Evolutionary conservation across 257 asterid species (phyloP).

Genomic region (Orobanche coerulescens): DNA sequence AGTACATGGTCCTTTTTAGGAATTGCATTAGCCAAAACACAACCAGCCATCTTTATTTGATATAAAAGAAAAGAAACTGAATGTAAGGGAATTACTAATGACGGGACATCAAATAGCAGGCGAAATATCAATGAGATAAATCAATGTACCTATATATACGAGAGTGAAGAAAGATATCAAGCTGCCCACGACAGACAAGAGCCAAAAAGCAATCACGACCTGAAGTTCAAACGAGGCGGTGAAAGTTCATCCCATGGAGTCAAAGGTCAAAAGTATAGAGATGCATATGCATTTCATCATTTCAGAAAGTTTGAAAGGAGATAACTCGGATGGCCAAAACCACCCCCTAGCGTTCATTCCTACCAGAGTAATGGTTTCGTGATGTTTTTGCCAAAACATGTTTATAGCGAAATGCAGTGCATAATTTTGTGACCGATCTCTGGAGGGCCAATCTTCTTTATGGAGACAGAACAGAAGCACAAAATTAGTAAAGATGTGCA

Average conservation of each 20-base stretch:
- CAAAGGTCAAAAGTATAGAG: not conserved
- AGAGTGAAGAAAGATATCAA: conserved; percentile 74
- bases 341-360: not conserved
- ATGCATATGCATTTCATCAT: conserved; percentile 10
- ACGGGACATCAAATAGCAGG: conserved; percentile 3
- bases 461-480: no score
- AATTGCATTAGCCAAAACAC: not conserved
- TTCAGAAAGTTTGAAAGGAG: not conserved
- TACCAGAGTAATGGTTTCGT: not conserved
- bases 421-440: not conserved
- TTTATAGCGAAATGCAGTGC: not conserved
- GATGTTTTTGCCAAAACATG: not conserved
- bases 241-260: conserved; percentile 12
- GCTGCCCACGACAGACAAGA: conserved; percentile 81
- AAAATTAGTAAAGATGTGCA: not conserved
- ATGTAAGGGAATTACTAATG: not conserved
- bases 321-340: not conserved
- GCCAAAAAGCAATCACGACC: conserved; percentile 92
- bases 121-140: conserved; percentile 11
- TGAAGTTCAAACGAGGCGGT: conserved; percentile 38
- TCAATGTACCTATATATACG: conserved; percentile 63
- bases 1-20: not conserved
- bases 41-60: not conserved
- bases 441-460: no score
- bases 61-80: not conserved